Conservation (phyloP, 2,329 filamentous ascomycete species). For the Coleophoma crateriformis region DNA sequence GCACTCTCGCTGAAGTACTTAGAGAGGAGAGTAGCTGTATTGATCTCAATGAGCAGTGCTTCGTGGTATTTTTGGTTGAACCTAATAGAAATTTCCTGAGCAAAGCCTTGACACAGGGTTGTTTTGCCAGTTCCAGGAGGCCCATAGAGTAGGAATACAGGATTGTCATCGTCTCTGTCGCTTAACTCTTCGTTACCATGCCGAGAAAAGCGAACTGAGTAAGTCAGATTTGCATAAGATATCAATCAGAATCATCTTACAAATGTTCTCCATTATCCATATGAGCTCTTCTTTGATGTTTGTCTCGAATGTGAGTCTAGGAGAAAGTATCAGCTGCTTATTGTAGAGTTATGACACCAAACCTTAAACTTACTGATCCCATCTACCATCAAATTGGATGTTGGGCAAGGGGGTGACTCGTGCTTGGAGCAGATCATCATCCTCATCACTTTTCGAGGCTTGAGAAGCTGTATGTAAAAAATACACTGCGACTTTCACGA, state of each 20-base stretch:
- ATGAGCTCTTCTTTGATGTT: slow-evolving; percentile 22
- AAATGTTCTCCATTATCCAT: slow-evolving; percentile 22
- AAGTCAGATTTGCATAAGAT: neutral
- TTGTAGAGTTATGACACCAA: neutral
- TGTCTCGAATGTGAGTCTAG: slow-evolving; percentile 23
- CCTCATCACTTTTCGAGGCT: neutral
- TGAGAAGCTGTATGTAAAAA: slow-evolving; percentile 1
- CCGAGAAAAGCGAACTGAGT: slow-evolving; percentile 15
- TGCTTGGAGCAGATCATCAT: slow-evolving; percentile 12
- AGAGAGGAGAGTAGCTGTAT: slow-evolving; percentile 37
- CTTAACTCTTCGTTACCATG: slow-evolving; percentile 65
- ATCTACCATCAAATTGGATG: slow-evolving; percentile 14
- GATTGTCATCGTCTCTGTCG: slow-evolving; percentile 65
- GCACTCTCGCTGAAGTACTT: slow-evolving; percentile 43
- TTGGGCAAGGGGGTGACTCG: slow-evolving; percentile 20
- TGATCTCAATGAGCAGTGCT: slow-evolving; percentile 36
- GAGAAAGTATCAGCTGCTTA: neutral
- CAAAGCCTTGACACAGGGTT: slow-evolving; percentile 93
- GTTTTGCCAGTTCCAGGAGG: slow-evolving; percentile 88
- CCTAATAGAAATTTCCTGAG: slow-evolving; percentile 47
- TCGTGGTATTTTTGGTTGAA: slow-evolving; percentile 29
- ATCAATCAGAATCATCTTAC: slow-evolving; percentile 8
- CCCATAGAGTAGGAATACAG: slow-evolving; percentile 85
- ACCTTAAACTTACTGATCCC: slow-evolving; percentile 18
- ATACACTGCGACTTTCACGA: slow-evolving; percentile 14